Percentiles rank a stretch among this genome's conserved stretches.
These are phyloP conservation scores for Kuraishia hungarica DNA, from an alignment of 805 yeast genomes.

Conservation along the genomic window DNA sequence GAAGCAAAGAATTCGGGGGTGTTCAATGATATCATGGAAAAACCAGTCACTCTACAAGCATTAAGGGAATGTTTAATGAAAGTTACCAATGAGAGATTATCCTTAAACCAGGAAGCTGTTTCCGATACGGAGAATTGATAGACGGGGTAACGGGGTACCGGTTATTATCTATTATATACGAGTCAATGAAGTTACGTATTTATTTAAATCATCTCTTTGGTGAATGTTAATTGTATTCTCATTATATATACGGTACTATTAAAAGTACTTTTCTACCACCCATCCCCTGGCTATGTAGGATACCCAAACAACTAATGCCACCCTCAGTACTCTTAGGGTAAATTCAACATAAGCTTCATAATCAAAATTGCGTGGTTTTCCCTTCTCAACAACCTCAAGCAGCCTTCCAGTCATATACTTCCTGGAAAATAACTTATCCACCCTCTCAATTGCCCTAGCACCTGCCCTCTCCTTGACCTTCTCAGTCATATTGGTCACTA, in stretches of 20 bases:
- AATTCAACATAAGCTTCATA: conserved; percentile 3
- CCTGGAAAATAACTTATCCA: conserved; percentile 31
- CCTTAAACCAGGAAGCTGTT: conserved; percentile 20
- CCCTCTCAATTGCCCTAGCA: conserved; percentile 28
- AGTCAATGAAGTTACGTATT: too few relatives aligned
- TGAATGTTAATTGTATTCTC: too few relatives aligned
- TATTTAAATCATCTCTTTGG: too few relatives aligned
- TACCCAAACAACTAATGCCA: background rate
- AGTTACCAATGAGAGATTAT: conserved; percentile 10
- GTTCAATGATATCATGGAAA: conserved; percentile 67
- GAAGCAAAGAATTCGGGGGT: conserved; percentile 50
- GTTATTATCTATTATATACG: too few relatives aligned
- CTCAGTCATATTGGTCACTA: conserved; percentile 19
- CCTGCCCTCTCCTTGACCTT: conserved; percentile 15
- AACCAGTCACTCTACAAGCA: conserved; percentile 43
- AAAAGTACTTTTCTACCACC: background rate
- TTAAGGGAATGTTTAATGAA: conserved; percentile 21
- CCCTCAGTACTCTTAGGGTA: background rate
- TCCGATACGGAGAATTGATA: conserved; percentile 19
- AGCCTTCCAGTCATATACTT: conserved; percentile 29
- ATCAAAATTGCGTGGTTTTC: background rate
- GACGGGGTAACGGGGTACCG: too few relatives aligned
- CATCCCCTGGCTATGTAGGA: background rate
- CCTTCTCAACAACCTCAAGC: conserved; percentile 4
- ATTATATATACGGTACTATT: too few relatives aligned